phyloP scores from a whole-genome alignment of 805 yeast species.

The Hagleromyces aurorensis region DNA sequence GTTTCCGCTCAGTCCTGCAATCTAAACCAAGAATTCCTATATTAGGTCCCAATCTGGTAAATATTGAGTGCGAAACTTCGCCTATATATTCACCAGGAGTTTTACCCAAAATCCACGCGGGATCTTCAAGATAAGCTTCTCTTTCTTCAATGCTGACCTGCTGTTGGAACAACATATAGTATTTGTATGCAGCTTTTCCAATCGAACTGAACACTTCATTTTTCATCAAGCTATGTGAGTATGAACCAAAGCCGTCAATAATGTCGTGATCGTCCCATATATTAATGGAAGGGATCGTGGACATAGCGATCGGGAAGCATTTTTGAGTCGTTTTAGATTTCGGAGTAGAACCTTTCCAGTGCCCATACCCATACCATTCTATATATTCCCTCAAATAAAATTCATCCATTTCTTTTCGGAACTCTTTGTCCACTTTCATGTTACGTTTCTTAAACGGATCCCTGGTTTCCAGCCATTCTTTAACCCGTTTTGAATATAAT shows the following conservation, averaged over 20 bases:
- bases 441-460: constrained; percentile 40
- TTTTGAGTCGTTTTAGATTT: constrained; percentile 59
- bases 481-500: constrained; percentile 42
- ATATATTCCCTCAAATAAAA: constrained; percentile 70
- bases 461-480: constrained; percentile 55
- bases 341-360: constrained; percentile 55
- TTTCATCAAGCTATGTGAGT: constrained; percentile 65
- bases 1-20: constrained; percentile 84
- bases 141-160: constrained; percentile 47
- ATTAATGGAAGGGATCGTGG: constrained; percentile 79
- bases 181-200: constrained; percentile 75
- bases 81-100: constrained; percentile 60
- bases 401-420: constrained; percentile 46
- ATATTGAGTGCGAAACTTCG: constrained; percentile 58
- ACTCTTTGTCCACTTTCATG: constrained; percentile 39
- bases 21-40: constrained; percentile 75
- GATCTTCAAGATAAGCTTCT: constrained; percentile 36
- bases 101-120: constrained; percentile 56
- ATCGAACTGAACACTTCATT: constrained; percentile 60
- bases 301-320: constrained; percentile 64
- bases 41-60: constrained; percentile 65
- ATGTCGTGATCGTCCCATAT: constrained; percentile 94
- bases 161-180: constrained; percentile 89
- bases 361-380: constrained; percentile 87
- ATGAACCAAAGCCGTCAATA: constrained; percentile 94